Conservation (phyloP, 2,329 filamentous ascomycete species). For the Talaromyces sp. region DNA sequence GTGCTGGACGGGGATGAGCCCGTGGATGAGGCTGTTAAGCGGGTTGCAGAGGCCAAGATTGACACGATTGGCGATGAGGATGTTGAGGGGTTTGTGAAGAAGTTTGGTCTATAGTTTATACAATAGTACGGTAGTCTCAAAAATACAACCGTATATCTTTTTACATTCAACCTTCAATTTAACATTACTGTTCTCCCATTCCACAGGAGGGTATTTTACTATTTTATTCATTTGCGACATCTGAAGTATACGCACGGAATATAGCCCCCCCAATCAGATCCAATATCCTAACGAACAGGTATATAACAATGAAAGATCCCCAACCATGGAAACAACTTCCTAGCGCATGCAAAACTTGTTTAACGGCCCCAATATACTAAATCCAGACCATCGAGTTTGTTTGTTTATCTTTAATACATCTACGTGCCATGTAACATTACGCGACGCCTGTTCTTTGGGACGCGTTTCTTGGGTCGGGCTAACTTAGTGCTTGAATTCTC, state of each 20-base stretch:
- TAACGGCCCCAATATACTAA: background rate
- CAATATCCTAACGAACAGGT: background rate
- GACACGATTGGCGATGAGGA: conserved; percentile 50
- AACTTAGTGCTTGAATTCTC: background rate
- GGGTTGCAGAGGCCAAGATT: conserved; percentile 38
- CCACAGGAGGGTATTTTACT: too few relatives aligned
- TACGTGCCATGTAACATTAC: background rate
- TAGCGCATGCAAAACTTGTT: background rate
- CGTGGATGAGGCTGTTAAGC: conserved; percentile 43
- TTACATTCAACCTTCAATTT: background rate
- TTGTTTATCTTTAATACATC: background rate
- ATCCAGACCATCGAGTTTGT: background rate
- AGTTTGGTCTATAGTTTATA: conserved; percentile 17
- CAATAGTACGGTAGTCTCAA: background rate
- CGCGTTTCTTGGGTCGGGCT: background rate
- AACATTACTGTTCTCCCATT: background rate
- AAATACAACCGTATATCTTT: background rate
- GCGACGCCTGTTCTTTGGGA: background rate
- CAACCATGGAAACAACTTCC: background rate
- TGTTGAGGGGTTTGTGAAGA: conserved; percentile 39
- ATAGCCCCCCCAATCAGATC: background rate
- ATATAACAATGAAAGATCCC: background rate
- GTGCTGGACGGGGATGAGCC: conserved; percentile 47
- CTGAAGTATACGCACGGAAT: too few relatives aligned
- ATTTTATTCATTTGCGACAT: background rate